Evolutionary conservation across 1,139 yeast species (phyloP).

Genomic region (Wickerhamiella pararugosa): DNA sequence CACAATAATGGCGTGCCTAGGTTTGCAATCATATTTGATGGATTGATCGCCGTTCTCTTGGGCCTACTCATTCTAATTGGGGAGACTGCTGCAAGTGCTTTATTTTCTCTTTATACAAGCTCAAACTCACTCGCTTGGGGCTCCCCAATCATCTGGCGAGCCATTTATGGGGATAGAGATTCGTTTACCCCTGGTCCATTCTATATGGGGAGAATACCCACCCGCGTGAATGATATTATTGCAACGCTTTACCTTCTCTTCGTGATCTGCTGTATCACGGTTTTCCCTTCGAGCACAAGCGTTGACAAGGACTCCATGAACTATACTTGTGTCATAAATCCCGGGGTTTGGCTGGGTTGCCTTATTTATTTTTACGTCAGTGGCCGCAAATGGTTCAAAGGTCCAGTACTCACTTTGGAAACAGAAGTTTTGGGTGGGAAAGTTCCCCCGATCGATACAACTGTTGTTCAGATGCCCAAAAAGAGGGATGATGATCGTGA

Average conservation of each 20-base stretch:
- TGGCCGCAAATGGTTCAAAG: conserved; percentile 50
- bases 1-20: conserved; percentile 39
- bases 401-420: conserved; percentile 45
- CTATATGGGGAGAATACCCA: conserved; percentile 38
- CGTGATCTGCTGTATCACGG: conserved; percentile 54
- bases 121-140: conserved; percentile 54
- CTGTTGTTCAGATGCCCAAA: conserved; percentile 1
- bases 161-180: conserved; percentile 34
- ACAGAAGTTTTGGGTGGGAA: conserved; percentile 5
- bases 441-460: neutral
- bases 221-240: conserved; percentile 30
- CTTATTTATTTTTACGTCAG: conserved; percentile 38
- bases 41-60: conserved; percentile 32
- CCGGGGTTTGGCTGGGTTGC: conserved; percentile 44
- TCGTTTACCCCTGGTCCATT: conserved; percentile 56
- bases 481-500: neutral
- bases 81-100: conserved; percentile 51
- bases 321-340: conserved; percentile 53
- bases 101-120: conserved; percentile 60
- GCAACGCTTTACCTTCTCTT: conserved; percentile 29
- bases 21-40: conserved; percentile 40
- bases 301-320: conserved; percentile 39
- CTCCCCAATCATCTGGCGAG: conserved; percentile 43
- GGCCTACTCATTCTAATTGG: conserved; percentile 53
- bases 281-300: conserved; percentile 37